Evolutionary conservation across 345 rosid genomes (phyloP).

Genomic region (Lepidium sativum): DNA sequence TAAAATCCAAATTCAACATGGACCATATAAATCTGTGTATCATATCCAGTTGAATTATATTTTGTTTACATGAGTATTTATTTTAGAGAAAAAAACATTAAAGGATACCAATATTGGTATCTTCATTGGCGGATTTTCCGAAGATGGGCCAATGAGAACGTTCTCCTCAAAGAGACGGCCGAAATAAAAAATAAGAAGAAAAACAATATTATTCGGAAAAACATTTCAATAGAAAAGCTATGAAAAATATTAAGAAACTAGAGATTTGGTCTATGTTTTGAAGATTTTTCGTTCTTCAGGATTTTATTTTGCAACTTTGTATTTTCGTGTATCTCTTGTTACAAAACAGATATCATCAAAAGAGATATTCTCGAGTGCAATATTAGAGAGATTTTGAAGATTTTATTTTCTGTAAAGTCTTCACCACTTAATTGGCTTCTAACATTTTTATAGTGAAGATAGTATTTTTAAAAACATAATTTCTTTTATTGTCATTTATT

Average conservation of each 20-base stretch:
- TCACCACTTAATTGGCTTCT: too few relatives aligned
- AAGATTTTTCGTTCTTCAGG: too few relatives aligned
- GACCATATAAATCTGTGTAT: constrained; percentile 7
- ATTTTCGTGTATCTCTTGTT: too few relatives aligned
- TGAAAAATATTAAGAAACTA: not conserved
- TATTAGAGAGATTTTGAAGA: too few relatives aligned
- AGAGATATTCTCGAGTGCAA: too few relatives aligned
- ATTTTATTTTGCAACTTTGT: too few relatives aligned
- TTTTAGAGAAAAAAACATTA: not conserved
- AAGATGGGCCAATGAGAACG: not conserved
- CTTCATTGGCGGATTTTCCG: not conserved
- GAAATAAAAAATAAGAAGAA: not conserved
- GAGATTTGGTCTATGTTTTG: too few relatives aligned
- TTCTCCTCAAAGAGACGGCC: not conserved
- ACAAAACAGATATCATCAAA: too few relatives aligned
- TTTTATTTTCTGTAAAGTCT: too few relatives aligned
- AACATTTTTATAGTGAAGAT: too few relatives aligned
- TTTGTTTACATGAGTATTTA: not conserved
- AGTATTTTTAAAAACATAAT: too few relatives aligned
- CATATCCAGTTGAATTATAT: not conserved
- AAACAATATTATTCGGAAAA: not conserved
- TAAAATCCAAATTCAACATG: not conserved
- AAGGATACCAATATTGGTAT: not conserved
- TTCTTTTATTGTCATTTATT: too few relatives aligned
- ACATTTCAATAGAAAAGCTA: not conserved